Percentiles rank a stretch among this genome's conserved stretches.
phyloP scores from a whole-genome alignment of 164 flowering plant species.

The Vitis cinerea region DNA sequence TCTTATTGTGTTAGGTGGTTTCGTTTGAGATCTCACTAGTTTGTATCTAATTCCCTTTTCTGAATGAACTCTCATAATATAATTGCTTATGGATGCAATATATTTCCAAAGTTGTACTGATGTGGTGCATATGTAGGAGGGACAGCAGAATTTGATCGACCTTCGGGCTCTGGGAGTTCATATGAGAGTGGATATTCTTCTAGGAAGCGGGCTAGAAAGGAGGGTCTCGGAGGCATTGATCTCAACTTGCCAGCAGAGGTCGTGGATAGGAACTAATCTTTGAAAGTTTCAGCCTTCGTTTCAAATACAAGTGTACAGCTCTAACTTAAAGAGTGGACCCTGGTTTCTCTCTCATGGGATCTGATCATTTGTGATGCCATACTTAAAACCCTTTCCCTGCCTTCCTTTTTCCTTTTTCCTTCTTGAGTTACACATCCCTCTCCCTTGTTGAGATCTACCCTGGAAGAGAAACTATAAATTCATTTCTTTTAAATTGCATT shows the following conservation, averaged over 20 bases:
- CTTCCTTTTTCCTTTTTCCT: too few species aligned
- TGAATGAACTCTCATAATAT: not conserved
- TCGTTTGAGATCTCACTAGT: too few species aligned
- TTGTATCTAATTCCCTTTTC: too few species aligned
- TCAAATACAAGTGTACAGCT: slow-evolving; percentile 47
- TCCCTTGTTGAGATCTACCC: slow-evolving; percentile 1
- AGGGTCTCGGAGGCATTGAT: slow-evolving; percentile 31
- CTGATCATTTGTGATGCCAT: not conserved
- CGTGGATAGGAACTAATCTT: slow-evolving; percentile 41
- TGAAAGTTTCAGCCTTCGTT: slow-evolving; percentile 1
- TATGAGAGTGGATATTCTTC: slow-evolving; percentile 34
- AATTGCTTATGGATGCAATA: not conserved
- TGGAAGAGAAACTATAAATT: slow-evolving; percentile 3
- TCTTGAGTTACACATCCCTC: not conserved
- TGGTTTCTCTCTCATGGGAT: slow-evolving; percentile 3
- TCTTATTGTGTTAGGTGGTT: too few species aligned
- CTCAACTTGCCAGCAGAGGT: slow-evolving; percentile 61
- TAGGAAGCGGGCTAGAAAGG: slow-evolving; percentile 49
- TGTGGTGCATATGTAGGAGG: slow-evolving; percentile 28
- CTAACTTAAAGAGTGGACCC: slow-evolving; percentile 28
- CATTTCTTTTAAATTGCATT: not conserved
- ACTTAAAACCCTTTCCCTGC: not conserved
- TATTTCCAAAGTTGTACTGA: not conserved
- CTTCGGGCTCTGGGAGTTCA: slow-evolving; percentile 38
- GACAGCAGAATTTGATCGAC: slow-evolving; percentile 29